phyloP scores from a whole-genome alignment of 2,329 filamentous ascomycete genomes.

The Fusarium sterilihyphosum region DNA sequence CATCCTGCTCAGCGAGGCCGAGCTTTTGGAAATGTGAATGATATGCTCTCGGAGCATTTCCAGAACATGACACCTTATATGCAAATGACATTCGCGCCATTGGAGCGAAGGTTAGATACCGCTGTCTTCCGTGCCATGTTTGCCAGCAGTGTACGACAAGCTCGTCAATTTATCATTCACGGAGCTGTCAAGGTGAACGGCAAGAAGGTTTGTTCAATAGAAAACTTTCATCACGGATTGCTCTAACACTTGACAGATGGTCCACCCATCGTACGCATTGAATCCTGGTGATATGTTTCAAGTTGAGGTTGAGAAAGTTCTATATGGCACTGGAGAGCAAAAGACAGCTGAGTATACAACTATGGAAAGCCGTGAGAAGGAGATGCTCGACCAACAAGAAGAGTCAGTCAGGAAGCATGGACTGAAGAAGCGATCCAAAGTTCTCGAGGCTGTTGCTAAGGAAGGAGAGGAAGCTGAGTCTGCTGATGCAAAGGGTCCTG shows the following conservation, averaged over 20 bases:
- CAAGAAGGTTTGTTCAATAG: slow-evolving; percentile 75
- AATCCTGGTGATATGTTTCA: slow-evolving; percentile 99
- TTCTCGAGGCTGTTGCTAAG: slow-evolving; percentile 30
- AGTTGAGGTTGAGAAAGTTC: slow-evolving; percentile 87
- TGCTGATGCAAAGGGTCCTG: slow-evolving; percentile 23
- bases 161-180: slow-evolving; percentile 92
- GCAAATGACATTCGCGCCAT: slow-evolving; percentile 93
- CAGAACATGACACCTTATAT: slow-evolving; percentile 80
- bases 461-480: slow-evolving; percentile 35
- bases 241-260: slow-evolving; percentile 70
- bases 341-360: slow-evolving; percentile 59
- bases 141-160: slow-evolving; percentile 91
- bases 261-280: slow-evolving; percentile 88
- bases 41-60: slow-evolving; percentile 48
- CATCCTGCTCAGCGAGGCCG: slow-evolving; percentile 38
- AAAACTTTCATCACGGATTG: not conserved
- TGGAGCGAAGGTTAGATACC: slow-evolving; percentile 92
- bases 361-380: slow-evolving; percentile 40
- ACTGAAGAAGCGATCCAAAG: slow-evolving; percentile 30
- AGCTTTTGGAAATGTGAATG: slow-evolving; percentile 47
- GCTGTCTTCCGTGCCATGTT: slow-evolving; percentile 94
- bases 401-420: slow-evolving; percentile 39
- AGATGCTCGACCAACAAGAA: slow-evolving; percentile 37
- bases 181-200: slow-evolving; percentile 96
- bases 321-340: slow-evolving; percentile 83